Base-by-base conservation (phyloP, 2,329 filamentous ascomycete genomes). In the Cercospora janseana region DNA sequence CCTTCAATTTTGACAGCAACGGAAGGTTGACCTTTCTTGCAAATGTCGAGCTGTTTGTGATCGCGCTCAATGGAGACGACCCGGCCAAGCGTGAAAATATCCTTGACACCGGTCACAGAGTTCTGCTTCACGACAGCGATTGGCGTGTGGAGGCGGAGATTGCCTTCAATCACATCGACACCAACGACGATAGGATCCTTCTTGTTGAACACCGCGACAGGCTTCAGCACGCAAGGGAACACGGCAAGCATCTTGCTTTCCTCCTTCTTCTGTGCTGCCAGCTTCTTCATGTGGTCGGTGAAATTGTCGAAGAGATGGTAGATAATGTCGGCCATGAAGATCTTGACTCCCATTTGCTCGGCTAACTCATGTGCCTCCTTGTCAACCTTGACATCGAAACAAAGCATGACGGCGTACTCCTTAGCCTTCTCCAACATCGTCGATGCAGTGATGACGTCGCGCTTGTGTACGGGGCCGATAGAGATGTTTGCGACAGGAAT, bases 381-480 rank as follows among this genome's bases (percentile, higher is more conserved):
- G 74, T 98, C 93, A 12, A 98, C 88, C 76, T 96, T 97, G 73
- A 98, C 93, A 70, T 98, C 94, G 79, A 98, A 98, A 71, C 93
- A 97, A 43, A 98, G 83, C 93, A 98, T 98, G 68, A 97, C 88
- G n/a, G 93, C 93, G 62, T 85, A 94, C 68, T 98, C 91, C 60
- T 89, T 89, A 12, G 85, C 81, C 75, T 96, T 97, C 73, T 98
- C 93, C 65, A 97, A 71, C 93, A 98, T 98, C 61, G 88, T 87
- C 66, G 89, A 91, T 1, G 76, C 88, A 80, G 83, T 91, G 81
- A 97, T 93, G 47, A 98, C 88, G 72, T 98, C 93, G 64, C 93
- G 88, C 78, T 96, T 96, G 81, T 88, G 97, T 29, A 98, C 92
- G 2, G 93, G 93, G 40, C 93, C 93, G 65, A 98, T 97, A 52